Conservation (phyloP, 805 yeast genomes). For the Ogataea methanolica region DNA sequence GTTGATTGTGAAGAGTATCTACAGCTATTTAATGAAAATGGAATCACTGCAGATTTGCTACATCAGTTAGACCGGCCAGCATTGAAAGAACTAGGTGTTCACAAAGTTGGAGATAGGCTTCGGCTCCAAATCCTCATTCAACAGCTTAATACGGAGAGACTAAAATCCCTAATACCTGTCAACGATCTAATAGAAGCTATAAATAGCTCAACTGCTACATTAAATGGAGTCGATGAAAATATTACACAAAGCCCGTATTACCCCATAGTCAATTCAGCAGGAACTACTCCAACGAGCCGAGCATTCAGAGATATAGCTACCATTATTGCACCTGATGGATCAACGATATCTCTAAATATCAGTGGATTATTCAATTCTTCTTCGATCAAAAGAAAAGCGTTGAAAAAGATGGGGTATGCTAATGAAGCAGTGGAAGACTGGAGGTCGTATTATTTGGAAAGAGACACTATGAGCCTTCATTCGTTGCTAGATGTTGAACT, state of each 20-base stretch:
- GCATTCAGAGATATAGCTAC: constrained; percentile 36
- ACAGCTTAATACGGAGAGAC: constrained; percentile 35
- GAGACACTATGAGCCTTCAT: constrained; percentile 36
- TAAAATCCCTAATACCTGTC: constrained; percentile 15
- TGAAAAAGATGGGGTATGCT: constrained; percentile 51
- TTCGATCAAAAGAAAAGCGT: constrained; percentile 64
- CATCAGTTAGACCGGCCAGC: constrained; percentile 59
- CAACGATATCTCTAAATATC: constrained; percentile 61
- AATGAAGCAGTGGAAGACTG: constrained; percentile 41
- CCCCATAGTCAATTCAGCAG: not conserved
- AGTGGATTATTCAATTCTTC: constrained; percentile 79
- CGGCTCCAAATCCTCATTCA: constrained; percentile 57
- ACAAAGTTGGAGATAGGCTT: constrained; percentile 80
- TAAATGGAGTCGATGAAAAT: constrained; percentile 13
- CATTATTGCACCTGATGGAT: constrained; percentile 72
- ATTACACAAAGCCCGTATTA: not conserved
- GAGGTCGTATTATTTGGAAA: constrained; percentile 55
- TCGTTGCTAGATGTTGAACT: constrained; percentile 72
- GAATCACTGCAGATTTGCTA: constrained; percentile 51
- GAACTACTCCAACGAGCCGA: constrained; percentile 1
- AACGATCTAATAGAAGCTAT: constrained; percentile 17
- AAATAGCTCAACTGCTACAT: constrained; percentile 10
- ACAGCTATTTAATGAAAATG: constrained; percentile 36
- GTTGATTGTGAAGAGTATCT: constrained; percentile 26
- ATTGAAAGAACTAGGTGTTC: constrained; percentile 66